phyloP scores from a whole-genome alignment of 129 eudicot species.

The Flaveria brownii region DNA sequence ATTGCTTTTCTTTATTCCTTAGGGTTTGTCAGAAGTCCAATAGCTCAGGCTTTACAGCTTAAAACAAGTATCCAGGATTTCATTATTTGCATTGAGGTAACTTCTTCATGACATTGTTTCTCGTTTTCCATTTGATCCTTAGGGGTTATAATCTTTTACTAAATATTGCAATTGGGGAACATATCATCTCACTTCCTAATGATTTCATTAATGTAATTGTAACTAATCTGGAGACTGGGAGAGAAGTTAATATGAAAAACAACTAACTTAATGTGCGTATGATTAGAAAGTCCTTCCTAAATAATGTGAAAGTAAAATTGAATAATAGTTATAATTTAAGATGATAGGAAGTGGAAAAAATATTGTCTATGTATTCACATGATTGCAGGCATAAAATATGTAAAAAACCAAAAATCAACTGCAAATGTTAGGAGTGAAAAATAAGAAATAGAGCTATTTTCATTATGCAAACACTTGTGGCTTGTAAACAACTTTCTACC shows the following conservation, averaged over 20 bases:
- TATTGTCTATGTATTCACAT: neutral
- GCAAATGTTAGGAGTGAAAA: neutral
- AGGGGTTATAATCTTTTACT: neutral
- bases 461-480: too few relatives aligned
- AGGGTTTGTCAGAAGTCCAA: slow-evolving; percentile 79
- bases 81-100: slow-evolving; percentile 97
- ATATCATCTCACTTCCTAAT: neutral
- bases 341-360: neutral
- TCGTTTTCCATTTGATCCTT: neutral
- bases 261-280: neutral
- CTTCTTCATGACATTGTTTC: slow-evolving; percentile 22
- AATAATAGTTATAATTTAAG: neutral
- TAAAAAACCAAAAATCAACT: neutral
- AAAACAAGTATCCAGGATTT: slow-evolving; percentile 86
- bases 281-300: neutral
- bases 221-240: neutral
- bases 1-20: slow-evolving; percentile 73
- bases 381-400: neutral
- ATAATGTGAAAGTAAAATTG: neutral
- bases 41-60: slow-evolving; percentile 83
- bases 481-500: neutral
- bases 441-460: neutral
- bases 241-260: neutral
- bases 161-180: neutral
- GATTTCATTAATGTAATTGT: neutral